Base-by-base conservation (phyloP, 768 basidiomycete genomes). In the Clathrus columnatus region DNA sequence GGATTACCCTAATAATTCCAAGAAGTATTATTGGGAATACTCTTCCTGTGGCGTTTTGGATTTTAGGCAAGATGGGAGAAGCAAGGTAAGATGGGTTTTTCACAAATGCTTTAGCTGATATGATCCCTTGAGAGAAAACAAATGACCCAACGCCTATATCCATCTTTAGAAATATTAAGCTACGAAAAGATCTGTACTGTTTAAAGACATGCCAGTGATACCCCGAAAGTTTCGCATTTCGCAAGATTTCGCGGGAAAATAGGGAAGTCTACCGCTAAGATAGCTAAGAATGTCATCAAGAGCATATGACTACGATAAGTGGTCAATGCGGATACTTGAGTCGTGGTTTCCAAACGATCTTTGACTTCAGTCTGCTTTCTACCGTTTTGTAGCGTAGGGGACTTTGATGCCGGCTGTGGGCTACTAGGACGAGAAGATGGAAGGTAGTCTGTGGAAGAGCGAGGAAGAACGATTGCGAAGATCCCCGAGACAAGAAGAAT, bases 91-190 rank as follows among this genome's bases (percentile, higher is more conserved):
- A 60, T 1, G 82, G 80, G 50, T 85, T 73, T 61, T 81, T 86
- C 27, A 94, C 70, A 24, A 92, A 67, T 1, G 91, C 85, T 44
- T 86, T 82, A 0, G 91, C 85, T n/a, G 92, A 92, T 5, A 93
- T 83, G 43, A 99, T 68, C 20, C 96, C 96, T 65, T 94, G 88
- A 0, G 95, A 93, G 67, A 96, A 98, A 11, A 98, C 91, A 60
- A 99, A 98, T 1, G 94, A 92, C 11, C 96, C 96, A 1, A 97
- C 95, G 10, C 96, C 96, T 11, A 93, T 70, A 64, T 99, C 96
- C 96, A 98, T 99, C 95, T 99, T 59, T 28, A 17, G 53, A 18
- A 28, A 50, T 46, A 21, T 44, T 43, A 14, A 3, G 30, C 30
- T 36, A 14, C 28, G 18, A 51, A 32, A 46, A 26, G 29, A 51